phyloP scores from a whole-genome alignment of 805 yeast genomes.

The Pichia eremophila region DNA sequence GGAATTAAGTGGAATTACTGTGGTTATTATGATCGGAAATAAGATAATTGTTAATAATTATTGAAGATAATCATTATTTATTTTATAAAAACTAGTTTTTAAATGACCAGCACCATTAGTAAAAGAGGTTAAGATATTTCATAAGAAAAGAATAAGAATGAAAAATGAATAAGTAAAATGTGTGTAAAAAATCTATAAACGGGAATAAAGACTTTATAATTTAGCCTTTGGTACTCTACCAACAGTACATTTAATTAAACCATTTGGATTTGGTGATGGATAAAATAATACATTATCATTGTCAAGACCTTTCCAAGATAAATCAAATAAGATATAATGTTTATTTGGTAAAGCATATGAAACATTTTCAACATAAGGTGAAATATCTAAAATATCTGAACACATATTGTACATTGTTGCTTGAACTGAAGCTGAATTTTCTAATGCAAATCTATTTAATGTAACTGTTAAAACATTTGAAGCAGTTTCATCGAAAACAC shows the following conservation, averaged over 20 bases:
- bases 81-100: conserved; percentile 1
- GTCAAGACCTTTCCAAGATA: conserved; percentile 74
- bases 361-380: conserved; percentile 52
- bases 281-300: conserved; percentile 79
- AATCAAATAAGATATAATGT: conserved; percentile 76
- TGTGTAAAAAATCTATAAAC: background rate
- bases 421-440: conserved; percentile 90
- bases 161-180: no score
- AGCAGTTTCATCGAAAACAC: conserved; percentile 58
- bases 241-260: conserved; percentile 81
- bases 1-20: no score
- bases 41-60: no score
- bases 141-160: background rate
- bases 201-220: conserved; percentile 25
- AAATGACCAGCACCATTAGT: conserved; percentile 10
- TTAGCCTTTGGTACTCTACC: conserved; percentile 56
- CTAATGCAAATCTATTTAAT: conserved; percentile 68
- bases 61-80: no score
- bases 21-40: no score
- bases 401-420: conserved; percentile 96
- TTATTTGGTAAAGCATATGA: conserved; percentile 80
- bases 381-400: conserved; percentile 52
- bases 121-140: background rate
- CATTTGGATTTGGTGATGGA: conserved; percentile 90
- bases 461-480: conserved; percentile 58